Conservation (phyloP, 768 basidiomycete species). For the Boletus tylopilopsis region DNA sequence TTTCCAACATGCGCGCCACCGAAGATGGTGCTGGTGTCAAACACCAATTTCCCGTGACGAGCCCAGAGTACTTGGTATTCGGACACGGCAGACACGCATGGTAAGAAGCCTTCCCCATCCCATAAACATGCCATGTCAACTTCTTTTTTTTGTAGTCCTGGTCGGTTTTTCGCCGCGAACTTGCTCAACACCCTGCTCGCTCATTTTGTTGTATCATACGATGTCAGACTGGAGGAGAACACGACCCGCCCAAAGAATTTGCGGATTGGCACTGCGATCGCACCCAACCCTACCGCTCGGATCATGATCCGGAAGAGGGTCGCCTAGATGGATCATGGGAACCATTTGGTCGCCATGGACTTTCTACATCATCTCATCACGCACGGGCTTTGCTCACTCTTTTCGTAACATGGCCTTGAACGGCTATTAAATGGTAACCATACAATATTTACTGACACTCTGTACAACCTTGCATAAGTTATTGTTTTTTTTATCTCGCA, state of each 20-base stretch:
- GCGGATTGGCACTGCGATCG: not conserved
- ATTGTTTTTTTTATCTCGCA: no score
- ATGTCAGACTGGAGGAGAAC: constrained; percentile 14
- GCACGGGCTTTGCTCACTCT: no score
- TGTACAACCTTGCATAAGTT: no score
- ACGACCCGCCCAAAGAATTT: constrained; percentile 2
- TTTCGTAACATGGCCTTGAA: no score
- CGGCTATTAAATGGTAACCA: no score
- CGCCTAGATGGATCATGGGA: no score
- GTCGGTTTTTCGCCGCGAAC: constrained; percentile 11
- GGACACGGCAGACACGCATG: constrained; percentile 27
- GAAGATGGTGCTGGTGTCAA: constrained; percentile 30
- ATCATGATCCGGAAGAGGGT: constrained; percentile 17
- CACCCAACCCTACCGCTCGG: constrained; percentile 5
- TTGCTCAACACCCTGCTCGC: constrained; percentile 16
- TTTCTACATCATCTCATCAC: no score
- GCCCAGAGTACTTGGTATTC: constrained; percentile 34
- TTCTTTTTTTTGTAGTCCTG: constrained; percentile 4
- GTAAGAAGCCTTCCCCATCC: not conserved
- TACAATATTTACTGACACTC: no score
- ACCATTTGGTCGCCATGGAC: no score
- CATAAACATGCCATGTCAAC: no score
- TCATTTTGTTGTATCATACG: constrained; percentile 14
- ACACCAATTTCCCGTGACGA: constrained; percentile 33
- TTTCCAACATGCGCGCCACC: constrained; percentile 33